Base-by-base conservation (phyloP, 495 filamentous ascomycete species). In the Astrocystis sublimbata region DNA sequence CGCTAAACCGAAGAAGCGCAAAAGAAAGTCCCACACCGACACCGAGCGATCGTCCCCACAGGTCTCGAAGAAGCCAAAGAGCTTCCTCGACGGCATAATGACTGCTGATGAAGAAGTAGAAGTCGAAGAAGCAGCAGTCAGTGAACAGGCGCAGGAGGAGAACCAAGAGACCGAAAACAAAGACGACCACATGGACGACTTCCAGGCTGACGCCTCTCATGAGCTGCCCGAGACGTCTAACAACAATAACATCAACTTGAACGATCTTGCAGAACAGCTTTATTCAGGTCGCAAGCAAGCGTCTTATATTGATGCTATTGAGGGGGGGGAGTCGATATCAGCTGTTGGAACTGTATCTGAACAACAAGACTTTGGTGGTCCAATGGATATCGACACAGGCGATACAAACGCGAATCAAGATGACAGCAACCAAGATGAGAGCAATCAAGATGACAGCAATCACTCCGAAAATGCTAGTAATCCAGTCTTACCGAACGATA, bases 41-140 rank as follows among this genome's bases (percentile, higher is more conserved):
- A 4, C 40, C 19, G 54, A 58, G 21, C 33, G 51, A 17, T 17
- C 36, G 23, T 24, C 30, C 2, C 42, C 41, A n/a, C 33, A 35
- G 15, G 38, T 30, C 6, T 49, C 15, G 6, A 72, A 70, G 62
- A 72, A 65, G 58, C 57, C 30, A 10, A 72, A 72, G 42, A 56
- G 31, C 8, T 38, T 6, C 9, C 46, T 62, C 7, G 31, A 46
- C 21, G 23, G 23, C 3, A 40, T 19, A 4, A 26, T n/a, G n/a
- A n/a, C n/a, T n/a, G n/a, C 10, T 5, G 43, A 47, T 19, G 1
- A 35, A 33, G 6, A 9, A 38, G n/a, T 8, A 15, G 52, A 47
- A 38, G 12, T 2, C 9, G 35, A 49, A 33, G 6, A 9, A 38
- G n/a, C 12, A 15, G 52, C 36, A 38, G 12, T 2, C 9, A 26